These are phyloP conservation scores for Myxozyma melibiosi DNA, from an alignment of 805 yeast species.

Conservation along the genomic window DNA sequence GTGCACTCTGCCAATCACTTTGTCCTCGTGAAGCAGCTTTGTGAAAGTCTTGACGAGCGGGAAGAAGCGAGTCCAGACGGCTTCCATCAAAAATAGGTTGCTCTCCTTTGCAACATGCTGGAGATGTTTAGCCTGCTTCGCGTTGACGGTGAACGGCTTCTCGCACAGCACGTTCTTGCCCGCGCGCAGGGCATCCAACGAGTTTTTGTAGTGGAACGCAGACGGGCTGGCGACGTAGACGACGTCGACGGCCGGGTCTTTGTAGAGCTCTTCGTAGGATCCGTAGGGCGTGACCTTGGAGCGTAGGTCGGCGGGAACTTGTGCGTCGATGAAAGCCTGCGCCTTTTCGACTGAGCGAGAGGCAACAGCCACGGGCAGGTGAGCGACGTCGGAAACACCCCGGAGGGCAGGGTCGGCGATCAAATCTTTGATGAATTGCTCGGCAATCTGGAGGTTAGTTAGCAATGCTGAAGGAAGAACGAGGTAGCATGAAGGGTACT, in stretches of 20 bases:
- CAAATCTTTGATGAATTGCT: slow-evolving; percentile 19
- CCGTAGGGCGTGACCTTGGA: slow-evolving; percentile 24
- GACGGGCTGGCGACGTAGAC: slow-evolving; percentile 60
- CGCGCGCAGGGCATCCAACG: slow-evolving; percentile 46
- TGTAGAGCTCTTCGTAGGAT: slow-evolving; percentile 48
- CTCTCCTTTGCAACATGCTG: slow-evolving; percentile 49
- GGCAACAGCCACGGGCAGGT: slow-evolving; percentile 37
- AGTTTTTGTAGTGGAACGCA: slow-evolving; percentile 51
- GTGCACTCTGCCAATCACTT: slow-evolving; percentile 50
- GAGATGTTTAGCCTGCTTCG: slow-evolving; percentile 48
- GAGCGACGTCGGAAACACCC: slow-evolving; percentile 36
- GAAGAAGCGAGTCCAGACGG: slow-evolving; percentile 51
- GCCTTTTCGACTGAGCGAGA: slow-evolving; percentile 36
- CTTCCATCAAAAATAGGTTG: slow-evolving; percentile 58
- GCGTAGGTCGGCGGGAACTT: slow-evolving; percentile 23
- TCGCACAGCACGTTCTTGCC: slow-evolving; percentile 58
- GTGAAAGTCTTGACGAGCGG: slow-evolving; percentile 49
- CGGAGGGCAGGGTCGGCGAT: slow-evolving; percentile 32
- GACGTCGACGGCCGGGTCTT: slow-evolving; percentile 47
- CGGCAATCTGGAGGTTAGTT: slow-evolving; percentile 21
- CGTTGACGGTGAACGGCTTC: slow-evolving; percentile 56
- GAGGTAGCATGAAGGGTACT: not conserved
- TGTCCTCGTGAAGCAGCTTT: slow-evolving; percentile 46
- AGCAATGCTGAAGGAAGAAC: not conserved
- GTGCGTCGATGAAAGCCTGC: slow-evolving; percentile 33